Evolutionary conservation across 2,329 filamentous ascomycete genomes (phyloP), one percentile per base, ranked within the genome.

Genomic region (Nothomitra cinnamomea): DNA sequence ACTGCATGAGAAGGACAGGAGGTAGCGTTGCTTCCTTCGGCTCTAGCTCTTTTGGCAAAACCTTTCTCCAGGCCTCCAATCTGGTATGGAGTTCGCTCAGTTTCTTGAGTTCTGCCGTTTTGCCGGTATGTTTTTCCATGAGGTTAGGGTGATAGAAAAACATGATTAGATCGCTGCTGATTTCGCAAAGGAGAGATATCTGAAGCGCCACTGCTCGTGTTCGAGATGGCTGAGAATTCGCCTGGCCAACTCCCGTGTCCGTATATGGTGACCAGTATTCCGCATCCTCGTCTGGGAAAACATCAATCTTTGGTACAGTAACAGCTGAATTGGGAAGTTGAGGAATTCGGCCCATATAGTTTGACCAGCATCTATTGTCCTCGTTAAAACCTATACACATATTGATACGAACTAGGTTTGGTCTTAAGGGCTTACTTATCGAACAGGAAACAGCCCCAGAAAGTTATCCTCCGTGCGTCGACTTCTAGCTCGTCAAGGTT

Each of bases 391-490:
- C 25, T n/a, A 32, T 50, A 21, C n/a, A n/a, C n/a, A n/a, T n/a
- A n/a, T n/a, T 40, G 38, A 17, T 28, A 32, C 22, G 24, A 38
- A 17, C 10, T 13, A 7, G 5, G 24, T 25, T 21, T 2, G 13
- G 43, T 21, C 25, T 54, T 25, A 1, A 24, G 1, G 25, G 63
- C 72, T 58, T 62, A 79, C 74, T 95, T 96, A 71, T 98, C 92
- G 65, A 96, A 94, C n/a, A 95, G 70, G 66, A 92, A 96, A 65
- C 89, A 95, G 5, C 92, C 92, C 92, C 92, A 96, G 63, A 95
- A 96, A 0, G 92, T 96, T 42, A 96, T 83, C 53, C 86, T 77
- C 40, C 92, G 76, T 2, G 88, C 89, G 67, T 98, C 92, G 40
- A 94, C 78, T 65, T 95, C 90, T 48, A 85, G 77, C 55, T 95